Evolutionary conservation across 1,284 basidiomycete genomes (phyloP), one percentile per base, ranked within the genome.

Genomic region (Chalciporus sp.): DNA sequence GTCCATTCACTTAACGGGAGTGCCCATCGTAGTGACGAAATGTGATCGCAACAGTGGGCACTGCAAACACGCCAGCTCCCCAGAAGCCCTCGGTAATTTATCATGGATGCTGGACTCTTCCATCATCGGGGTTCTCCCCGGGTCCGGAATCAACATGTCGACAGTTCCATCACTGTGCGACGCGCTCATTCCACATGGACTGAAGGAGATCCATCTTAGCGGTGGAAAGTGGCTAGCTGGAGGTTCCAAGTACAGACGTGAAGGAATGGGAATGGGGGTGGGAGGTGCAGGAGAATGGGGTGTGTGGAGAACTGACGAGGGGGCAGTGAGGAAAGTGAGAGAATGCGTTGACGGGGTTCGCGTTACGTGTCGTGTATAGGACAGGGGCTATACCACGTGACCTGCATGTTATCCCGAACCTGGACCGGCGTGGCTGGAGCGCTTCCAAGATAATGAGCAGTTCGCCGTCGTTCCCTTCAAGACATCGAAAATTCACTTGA

Each of bases 171-270:
- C 60, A 16, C 51, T 93, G 17, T 70, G 86, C 41, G 59, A 75
- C 20, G 61, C 70, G 16, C 73, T 91, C 26, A 64, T 83, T 10
- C 78, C 83, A 0, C 67, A 78, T 29, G 85, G 83, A 9, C 64
- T 90, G 23, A 69, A 69, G 23, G 88, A 91, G 66, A 74, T 92
- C 4, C 90, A 92, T 65, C 66, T 90, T 53, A 91, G 88, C 59
- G 88, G 82, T 0, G 88, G 86, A 9, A 60, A 61, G 40, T 90
- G 84, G 85, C 45, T 76, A 1, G 74, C 79, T n/a, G 74, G 82
- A 44, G 67, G 59, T 40, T 86, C 85, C 78, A 19, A 60, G 14
- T 78, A 78, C 64, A 74, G 79, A 54, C 76, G 72, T n/a, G 72
- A 76, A 8, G 80, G 79, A 0, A 83, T 92, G 82, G 83, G 82